Conservation (phyloP, 805 yeast genomes). For the Candida yuanshanica region DNA sequence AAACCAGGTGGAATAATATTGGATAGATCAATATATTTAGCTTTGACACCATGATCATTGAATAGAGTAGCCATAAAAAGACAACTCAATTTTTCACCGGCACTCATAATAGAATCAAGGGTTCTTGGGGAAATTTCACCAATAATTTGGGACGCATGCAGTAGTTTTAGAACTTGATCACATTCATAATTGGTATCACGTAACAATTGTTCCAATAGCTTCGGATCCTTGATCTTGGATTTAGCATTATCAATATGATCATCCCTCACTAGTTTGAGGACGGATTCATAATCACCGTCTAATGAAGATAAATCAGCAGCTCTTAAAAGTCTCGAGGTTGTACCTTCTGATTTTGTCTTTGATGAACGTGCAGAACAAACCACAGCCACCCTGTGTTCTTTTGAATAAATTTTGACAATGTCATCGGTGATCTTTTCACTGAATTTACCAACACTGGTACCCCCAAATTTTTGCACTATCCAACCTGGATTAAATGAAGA, state of each 20-base stretch:
- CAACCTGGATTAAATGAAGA: constrained; percentile 35
- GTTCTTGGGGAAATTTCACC: constrained; percentile 91
- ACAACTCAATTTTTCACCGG: constrained; percentile 92
- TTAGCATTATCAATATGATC: constrained; percentile 80
- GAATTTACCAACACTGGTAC: constrained; percentile 95
- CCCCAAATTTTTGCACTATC: constrained; percentile 94
- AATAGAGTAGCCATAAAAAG: constrained; percentile 80
- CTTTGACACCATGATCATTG: constrained; percentile 73
- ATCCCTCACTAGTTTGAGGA: constrained; percentile 61
- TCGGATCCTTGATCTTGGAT: constrained; percentile 37
- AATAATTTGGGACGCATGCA: constrained; percentile 84
- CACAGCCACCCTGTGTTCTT: constrained; percentile 70
- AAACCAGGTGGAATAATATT: constrained; percentile 60
- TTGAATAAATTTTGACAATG: constrained; percentile 64
- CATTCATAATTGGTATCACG: constrained; percentile 60
- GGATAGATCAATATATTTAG: constrained; percentile 76
- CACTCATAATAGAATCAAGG: constrained; percentile 81
- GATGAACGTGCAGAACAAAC: constrained; percentile 96
- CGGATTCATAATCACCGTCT: constrained; percentile 48
- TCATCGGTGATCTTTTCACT: constrained; percentile 80
- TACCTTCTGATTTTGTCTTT: constrained; percentile 88
- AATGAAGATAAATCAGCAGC: constrained; percentile 79
- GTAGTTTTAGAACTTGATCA: constrained; percentile 56
- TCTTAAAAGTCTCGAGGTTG: constrained; percentile 76
- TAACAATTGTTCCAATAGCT: constrained; percentile 48